A percentile compares a stretch with the other conserved stretches of the same genome.
Evolutionary conservation across 192 early-diverging fungal genomes (phyloP).

Genomic region (Entrophospora sp.): DNA sequence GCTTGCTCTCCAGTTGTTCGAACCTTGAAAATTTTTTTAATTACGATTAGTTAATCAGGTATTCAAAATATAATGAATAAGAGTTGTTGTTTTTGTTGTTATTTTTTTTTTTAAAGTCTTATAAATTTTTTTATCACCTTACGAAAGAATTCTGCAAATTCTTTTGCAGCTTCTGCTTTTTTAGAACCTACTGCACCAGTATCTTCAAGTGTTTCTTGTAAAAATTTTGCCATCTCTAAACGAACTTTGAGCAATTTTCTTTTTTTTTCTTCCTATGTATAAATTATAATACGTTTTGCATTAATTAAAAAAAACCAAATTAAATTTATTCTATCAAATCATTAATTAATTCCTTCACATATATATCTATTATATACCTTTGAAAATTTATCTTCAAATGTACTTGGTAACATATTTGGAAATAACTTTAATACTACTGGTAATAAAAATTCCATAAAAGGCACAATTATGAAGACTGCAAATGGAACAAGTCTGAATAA

Average conservation of each 20-base stretch:
- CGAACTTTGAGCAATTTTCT: slow-evolving; percentile 85
- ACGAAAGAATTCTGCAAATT: slow-evolving; percentile 68
- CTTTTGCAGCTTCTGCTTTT: slow-evolving; percentile 50
- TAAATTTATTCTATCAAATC: not conserved
- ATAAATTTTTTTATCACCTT: slow-evolving; percentile 39
- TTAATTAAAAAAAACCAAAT: not conserved
- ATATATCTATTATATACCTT: too few species aligned
- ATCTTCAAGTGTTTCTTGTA: slow-evolving; percentile 93
- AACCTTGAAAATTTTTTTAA: too few species aligned
- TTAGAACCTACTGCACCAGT: slow-evolving; percentile 48
- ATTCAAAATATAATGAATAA: too few species aligned
- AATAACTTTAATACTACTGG: slow-evolving; percentile 88
- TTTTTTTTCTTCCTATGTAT: slow-evolving; percentile 82
- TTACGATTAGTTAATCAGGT: too few species aligned
- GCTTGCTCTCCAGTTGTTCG: slow-evolving; percentile 75
- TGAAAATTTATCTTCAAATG: slow-evolving; percentile 86
- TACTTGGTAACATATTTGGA: slow-evolving; percentile 94
- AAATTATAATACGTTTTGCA: not conserved
- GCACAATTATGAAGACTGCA: slow-evolving; percentile 82
- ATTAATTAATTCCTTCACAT: too few species aligned
- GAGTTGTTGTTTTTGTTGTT: too few species aligned
- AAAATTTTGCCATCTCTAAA: slow-evolving; percentile 88
- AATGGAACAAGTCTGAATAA: slow-evolving; percentile 85
- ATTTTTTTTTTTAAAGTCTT: not conserved
- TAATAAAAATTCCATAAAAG: slow-evolving; percentile 91